A percentile compares a stretch with the other conserved stretches of the same genome.
These are phyloP conservation scores for Curvularia spicifera DNA, from an alignment of 2,329 filamentous ascomycete species.

Conservation along the genomic window DNA sequence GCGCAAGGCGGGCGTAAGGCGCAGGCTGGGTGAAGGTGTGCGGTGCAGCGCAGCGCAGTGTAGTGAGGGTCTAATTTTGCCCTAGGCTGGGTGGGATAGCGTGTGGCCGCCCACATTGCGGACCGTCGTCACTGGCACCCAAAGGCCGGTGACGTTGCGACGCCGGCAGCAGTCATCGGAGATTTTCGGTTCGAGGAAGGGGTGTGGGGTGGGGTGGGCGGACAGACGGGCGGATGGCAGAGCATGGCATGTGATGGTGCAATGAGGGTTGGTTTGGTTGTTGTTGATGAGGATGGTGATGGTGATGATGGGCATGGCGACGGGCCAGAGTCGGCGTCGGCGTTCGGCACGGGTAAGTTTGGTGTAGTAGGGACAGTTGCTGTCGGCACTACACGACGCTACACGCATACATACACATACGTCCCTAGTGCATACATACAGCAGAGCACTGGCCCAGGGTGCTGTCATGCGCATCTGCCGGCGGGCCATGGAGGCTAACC, in stretches of 20 bases:
- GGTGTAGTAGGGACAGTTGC: too few relatives aligned
- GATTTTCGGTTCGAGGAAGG: conserved; percentile 1
- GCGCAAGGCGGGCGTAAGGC: neutral
- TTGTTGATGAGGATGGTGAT: too few relatives aligned
- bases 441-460: neutral
- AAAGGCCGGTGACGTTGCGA: neutral
- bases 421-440: too few relatives aligned
- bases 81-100: conserved; percentile 28
- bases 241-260: neutral
- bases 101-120: conserved; percentile 14
- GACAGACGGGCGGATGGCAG: too few relatives aligned
- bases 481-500: neutral
- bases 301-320: too few relatives aligned
- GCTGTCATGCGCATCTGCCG: neutral
- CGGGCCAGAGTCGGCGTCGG: too few relatives aligned
- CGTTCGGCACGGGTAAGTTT: too few relatives aligned
- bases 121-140: conserved; percentile 4
- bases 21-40: conserved; percentile 14
- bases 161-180: neutral
- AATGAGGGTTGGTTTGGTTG: neutral
- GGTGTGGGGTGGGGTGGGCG: neutral
- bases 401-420: too few relatives aligned
- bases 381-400: too few relatives aligned
- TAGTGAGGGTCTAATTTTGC: conserved; percentile 30
- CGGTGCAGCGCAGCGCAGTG: conserved; percentile 2